These are phyloP conservation scores for Aethionema arabicum DNA, from an alignment of 345 rosid species.

Conservation along the genomic window DNA sequence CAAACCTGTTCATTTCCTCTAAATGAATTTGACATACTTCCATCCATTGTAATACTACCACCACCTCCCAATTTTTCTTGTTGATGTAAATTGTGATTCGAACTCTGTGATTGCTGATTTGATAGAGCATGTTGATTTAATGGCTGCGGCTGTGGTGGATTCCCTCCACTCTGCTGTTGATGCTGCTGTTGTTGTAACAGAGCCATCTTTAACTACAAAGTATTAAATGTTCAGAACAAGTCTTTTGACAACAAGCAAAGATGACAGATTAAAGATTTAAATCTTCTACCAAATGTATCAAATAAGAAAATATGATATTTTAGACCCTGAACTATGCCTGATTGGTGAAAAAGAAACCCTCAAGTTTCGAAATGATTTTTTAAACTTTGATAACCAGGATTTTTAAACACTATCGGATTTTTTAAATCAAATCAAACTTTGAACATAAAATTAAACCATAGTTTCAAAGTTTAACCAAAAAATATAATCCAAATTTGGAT, in stretches of 20 bases:
- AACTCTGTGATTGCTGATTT: slow-evolving; percentile 74
- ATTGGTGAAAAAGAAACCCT: too few relatives aligned
- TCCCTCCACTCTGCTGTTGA: slow-evolving; percentile 56
- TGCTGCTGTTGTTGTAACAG: slow-evolving; percentile 62
- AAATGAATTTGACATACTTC: slow-evolving; percentile 85
- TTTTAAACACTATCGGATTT: too few relatives aligned
- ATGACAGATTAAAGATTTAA: background rate
- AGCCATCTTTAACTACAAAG: slow-evolving; percentile 66
- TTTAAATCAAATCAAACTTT: too few relatives aligned
- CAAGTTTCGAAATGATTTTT: too few relatives aligned
- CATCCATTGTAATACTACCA: slow-evolving; percentile 71
- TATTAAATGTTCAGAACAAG: slow-evolving; percentile 3
- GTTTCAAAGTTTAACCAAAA: too few relatives aligned
- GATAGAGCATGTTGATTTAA: slow-evolving; percentile 62
- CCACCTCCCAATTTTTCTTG: slow-evolving; percentile 86
- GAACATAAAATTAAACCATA: too few relatives aligned
- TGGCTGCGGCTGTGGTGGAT: slow-evolving; percentile 49
- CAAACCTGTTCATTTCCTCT: slow-evolving; percentile 98
- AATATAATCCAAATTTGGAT: too few relatives aligned
- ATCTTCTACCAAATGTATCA: slow-evolving; percentile 1
- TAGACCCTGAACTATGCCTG: too few relatives aligned
- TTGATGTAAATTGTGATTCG: slow-evolving; percentile 67
- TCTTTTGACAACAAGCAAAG: slow-evolving; percentile 15
- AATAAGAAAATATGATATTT: background rate
- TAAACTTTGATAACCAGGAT: too few relatives aligned